Conservation (phyloP, 2,329 filamentous ascomycete genomes). For the Botrytis cinerea region DNA sequence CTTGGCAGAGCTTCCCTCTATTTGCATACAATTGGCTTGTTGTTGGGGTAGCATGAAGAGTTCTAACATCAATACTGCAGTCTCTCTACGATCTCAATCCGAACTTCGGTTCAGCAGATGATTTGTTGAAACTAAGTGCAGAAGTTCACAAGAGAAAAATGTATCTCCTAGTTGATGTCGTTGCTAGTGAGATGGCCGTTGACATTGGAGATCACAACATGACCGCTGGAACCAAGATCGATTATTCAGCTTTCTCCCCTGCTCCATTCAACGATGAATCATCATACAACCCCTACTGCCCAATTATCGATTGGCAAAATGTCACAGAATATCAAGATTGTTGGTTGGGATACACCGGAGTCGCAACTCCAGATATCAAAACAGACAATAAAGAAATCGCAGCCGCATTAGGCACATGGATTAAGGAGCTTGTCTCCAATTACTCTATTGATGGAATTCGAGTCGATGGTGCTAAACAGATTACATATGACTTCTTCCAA, state of each 20-base stretch:
- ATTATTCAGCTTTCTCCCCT: conserved; percentile 27
- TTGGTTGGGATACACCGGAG: conserved; percentile 43
- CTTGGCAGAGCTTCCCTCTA: background rate
- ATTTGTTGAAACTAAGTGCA: conserved; percentile 57
- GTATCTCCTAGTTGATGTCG: conserved; percentile 52
- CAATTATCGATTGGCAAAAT: conserved; percentile 42
- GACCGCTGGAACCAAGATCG: conserved; percentile 25
- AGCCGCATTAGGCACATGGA: conserved; percentile 45
- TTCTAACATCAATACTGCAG: conserved; percentile 42
- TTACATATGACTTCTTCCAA: conserved; percentile 55
- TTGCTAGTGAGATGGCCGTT: conserved; percentile 50
- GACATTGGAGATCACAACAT: conserved; percentile 23
- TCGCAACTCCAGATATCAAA: conserved; percentile 47
- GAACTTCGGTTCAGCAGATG: conserved; percentile 59
- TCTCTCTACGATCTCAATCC: conserved; percentile 54
- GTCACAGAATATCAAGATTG: conserved; percentile 38
- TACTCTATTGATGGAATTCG: conserved; percentile 51
- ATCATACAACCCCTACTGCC: conserved; percentile 29
- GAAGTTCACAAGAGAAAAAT: conserved; percentile 57
- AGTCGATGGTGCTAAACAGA: conserved; percentile 50
- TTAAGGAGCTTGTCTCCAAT: conserved; percentile 44
- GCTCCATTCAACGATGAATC: conserved; percentile 29
- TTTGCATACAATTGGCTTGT: background rate
- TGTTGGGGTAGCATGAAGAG: background rate
- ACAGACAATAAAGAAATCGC: conserved; percentile 46